Evolutionary conservation across 768 basidiomycete genomes (phyloP).

Genomic region (Nidula microcarpa): DNA sequence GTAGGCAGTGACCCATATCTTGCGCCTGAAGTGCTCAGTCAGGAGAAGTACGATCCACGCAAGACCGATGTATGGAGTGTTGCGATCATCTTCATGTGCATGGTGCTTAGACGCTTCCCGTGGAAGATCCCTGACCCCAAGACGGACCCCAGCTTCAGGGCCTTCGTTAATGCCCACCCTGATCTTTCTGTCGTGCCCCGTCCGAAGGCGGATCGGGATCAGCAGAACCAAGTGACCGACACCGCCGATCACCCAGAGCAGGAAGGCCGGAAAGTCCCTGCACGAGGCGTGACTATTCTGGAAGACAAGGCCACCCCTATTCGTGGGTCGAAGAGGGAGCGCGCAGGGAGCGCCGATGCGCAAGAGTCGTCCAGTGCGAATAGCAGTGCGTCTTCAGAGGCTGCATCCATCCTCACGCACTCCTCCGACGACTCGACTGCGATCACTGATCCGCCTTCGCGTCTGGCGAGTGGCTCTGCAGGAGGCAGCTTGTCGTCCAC

Average conservation of each 20-base stretch:
- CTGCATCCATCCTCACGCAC: constrained; percentile 40
- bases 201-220: constrained; percentile 24
- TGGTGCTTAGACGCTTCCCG: constrained; percentile 95
- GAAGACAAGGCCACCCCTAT: constrained; percentile 16
- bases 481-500: constrained; percentile 14
- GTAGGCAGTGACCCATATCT: constrained; percentile 99
- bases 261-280: constrained; percentile 13
- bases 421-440: constrained; percentile 41
- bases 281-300: constrained; percentile 36
- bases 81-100: constrained; percentile 99
- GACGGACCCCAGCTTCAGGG: constrained; percentile 85
- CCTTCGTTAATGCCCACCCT: constrained; percentile 91
- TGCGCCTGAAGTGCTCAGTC: constrained; percentile 88
- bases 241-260: background rate
- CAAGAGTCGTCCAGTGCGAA: constrained; percentile 26
- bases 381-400: constrained; percentile 38
- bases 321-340: constrained; percentile 23
- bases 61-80: constrained; percentile 99
- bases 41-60: constrained; percentile 86
- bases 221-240: background rate
- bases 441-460: constrained; percentile 47
- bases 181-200: constrained; percentile 61
- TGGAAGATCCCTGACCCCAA: constrained; percentile 98
- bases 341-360: constrained; percentile 29
- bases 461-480: constrained; percentile 27